phyloP scores from a whole-genome alignment of 257 asterid genomes.

The Lycium barbarum region DNA sequence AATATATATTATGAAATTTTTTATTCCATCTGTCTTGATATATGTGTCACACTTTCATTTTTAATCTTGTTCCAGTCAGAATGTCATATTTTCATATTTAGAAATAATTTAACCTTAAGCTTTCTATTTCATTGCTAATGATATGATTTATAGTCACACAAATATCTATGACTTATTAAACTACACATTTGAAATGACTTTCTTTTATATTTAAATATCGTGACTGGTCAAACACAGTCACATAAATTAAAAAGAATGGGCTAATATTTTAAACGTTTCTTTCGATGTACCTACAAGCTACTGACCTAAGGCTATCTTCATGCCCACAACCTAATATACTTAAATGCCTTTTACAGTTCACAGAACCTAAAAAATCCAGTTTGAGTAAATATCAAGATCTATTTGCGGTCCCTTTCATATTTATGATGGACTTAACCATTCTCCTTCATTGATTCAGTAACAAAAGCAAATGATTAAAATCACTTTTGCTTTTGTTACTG shows the following conservation, averaged over 20 bases:
- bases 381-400: constrained; percentile 3
- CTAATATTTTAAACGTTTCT: background rate
- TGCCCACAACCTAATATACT: background rate
- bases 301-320: background rate
- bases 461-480: constrained; percentile 27
- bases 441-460: constrained; percentile 25
- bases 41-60: background rate
- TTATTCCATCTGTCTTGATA: fast-evolving
- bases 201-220: background rate
- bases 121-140: background rate
- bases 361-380: background rate
- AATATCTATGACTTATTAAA: background rate
- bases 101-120: too few species aligned
- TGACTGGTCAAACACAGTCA: background rate
- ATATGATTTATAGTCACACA: background rate
- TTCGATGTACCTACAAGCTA: background rate
- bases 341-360: background rate
- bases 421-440: constrained; percentile 19
- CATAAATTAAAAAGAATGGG: background rate
- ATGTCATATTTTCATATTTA: too few species aligned
- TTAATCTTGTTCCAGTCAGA: too few species aligned
- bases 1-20: background rate
- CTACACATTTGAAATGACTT: background rate
- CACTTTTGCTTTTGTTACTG: constrained; percentile 40
- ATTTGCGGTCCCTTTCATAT: constrained; percentile 3